These are phyloP conservation scores for Yarrowia alimentaria DNA, from an alignment of 805 yeast species.

Conservation along the genomic window DNA sequence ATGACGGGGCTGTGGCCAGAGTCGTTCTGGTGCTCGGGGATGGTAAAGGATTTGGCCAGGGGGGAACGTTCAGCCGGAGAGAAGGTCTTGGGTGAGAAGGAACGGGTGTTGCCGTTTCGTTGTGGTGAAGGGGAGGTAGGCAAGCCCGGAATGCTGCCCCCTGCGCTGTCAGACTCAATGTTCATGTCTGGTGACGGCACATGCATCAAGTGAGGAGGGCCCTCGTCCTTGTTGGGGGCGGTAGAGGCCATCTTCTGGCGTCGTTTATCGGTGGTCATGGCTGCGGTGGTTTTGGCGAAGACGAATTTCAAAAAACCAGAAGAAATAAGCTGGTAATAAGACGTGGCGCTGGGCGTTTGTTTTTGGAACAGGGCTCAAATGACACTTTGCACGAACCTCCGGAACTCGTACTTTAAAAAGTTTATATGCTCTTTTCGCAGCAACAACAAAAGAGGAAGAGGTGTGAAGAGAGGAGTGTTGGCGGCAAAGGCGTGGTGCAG, in stretches of 20 bases:
- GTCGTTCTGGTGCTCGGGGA: not conserved
- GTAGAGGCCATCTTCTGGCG: not conserved
- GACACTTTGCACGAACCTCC: no score
- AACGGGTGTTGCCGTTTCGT: not conserved
- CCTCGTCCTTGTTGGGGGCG: not conserved
- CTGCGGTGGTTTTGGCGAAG: no score
- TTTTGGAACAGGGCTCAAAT: no score
- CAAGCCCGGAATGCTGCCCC: not conserved
- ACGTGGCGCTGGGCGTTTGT: no score
- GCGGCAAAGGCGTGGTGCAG: no score
- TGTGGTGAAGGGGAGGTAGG: conserved; percentile 1
- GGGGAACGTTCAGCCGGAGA: conserved; percentile 14
- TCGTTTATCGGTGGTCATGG: not conserved
- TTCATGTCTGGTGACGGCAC: conserved; percentile 4
- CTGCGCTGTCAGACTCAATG: conserved; percentile 13
- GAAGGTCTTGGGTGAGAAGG: conserved; percentile 5
- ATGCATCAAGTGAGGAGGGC: conserved; percentile 10
- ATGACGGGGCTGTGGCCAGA: conserved; percentile 1
- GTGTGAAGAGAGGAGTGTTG: no score
- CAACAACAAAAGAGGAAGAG: no score
- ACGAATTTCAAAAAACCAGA: no score
- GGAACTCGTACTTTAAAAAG: no score
- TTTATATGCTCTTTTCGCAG: no score
- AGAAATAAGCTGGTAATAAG: no score
- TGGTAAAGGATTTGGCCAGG: conserved; percentile 8